Percentiles rank a stretch among this genome's conserved stretches.
Conservation (phyloP, 2,329 filamentous ascomycete species). For the Penicillium hordei region DNA sequence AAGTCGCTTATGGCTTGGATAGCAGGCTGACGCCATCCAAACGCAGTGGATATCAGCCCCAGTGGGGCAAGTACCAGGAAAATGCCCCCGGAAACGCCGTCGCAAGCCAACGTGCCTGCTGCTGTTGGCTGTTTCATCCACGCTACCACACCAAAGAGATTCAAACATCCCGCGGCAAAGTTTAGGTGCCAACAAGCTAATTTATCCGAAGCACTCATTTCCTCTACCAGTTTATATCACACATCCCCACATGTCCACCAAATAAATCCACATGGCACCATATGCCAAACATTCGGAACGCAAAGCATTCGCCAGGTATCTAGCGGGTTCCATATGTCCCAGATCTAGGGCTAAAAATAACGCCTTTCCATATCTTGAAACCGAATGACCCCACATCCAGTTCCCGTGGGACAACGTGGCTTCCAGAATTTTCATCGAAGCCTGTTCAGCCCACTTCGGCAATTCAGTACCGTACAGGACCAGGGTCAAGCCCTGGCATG, state of each 20-base stretch:
- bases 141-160: neutral
- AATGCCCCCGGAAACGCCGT: neutral
- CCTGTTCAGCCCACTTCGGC: constrained; percentile 3
- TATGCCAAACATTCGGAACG: neutral
- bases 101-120: neutral
- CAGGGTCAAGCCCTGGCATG: neutral
- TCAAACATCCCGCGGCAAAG: neutral
- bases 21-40: neutral
- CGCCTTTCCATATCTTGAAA: constrained; percentile 4
- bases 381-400: neutral
- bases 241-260: neutral
- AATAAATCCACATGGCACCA: neutral
- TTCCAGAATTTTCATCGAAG: constrained; percentile 35
- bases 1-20: neutral
- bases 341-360: constrained; percentile 32
- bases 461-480: neutral
- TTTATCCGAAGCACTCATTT: constrained; percentile 6
- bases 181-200: neutral
- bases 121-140: neutral
- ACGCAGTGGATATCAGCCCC: constrained; percentile 1
- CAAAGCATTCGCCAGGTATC: neutral
- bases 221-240: neutral
- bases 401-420: constrained; percentile 19
- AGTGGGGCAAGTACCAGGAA: constrained; percentile 1
- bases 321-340: constrained; percentile 1